A percentile compares a stretch with the other conserved stretches of the same genome.
phyloP scores from a whole-genome alignment of 768 basidiomycete genomes.

The Suillus placidus region DNA sequence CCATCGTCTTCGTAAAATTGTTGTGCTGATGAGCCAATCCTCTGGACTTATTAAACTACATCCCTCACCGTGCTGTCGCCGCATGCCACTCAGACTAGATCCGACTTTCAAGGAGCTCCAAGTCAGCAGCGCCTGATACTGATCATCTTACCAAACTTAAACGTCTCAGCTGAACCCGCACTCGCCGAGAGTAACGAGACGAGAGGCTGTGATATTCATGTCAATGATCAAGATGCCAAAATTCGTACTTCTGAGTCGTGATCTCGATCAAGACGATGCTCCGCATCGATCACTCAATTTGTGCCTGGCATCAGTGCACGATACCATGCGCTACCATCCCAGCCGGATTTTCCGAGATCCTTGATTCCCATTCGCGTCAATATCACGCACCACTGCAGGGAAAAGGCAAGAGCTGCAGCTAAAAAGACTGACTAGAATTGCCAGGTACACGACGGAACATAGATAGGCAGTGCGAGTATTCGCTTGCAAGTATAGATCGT shows the following conservation, averaged over 20 bases:
- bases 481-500: not conserved
- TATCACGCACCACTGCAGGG: constrained; percentile 68
- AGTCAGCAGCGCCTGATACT: constrained; percentile 48
- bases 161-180: constrained; percentile 57
- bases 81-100: constrained; percentile 59
- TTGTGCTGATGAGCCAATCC: constrained; percentile 71
- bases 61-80: constrained; percentile 80
- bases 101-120: constrained; percentile 18
- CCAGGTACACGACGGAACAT: not conserved
- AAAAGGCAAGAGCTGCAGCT: constrained; percentile 49
- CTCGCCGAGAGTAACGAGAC: constrained; percentile 61
- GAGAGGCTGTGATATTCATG: constrained; percentile 71
- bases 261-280: constrained; percentile 23
- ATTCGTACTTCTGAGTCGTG: not conserved
- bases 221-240: constrained; percentile 35
- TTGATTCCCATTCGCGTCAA: constrained; percentile 79
- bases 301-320: constrained; percentile 62
- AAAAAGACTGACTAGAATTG: constrained; percentile 35
- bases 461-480: not conserved
- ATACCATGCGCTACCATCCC: constrained; percentile 50
- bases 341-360: constrained; percentile 17
- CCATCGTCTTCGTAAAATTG: constrained; percentile 62
- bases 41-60: constrained; percentile 66
- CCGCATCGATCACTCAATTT: constrained; percentile 43
- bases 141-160: constrained; percentile 54